Conservation (phyloP, 257 asterid genomes). For the Mitragyna speciosa region DNA sequence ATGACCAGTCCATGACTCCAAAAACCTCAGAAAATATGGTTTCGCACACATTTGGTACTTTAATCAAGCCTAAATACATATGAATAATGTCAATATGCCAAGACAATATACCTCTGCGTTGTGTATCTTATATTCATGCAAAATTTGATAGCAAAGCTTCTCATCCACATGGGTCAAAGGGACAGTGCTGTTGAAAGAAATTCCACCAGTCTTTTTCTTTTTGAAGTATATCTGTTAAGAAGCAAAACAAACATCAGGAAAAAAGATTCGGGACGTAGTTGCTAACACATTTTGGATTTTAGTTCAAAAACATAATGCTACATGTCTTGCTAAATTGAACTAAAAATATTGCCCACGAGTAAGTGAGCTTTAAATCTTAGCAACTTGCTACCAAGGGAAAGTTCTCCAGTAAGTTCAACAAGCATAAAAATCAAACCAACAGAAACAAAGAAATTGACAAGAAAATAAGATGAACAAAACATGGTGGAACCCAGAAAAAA, state of each 20-base stretch:
- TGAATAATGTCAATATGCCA: not conserved
- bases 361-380: not conserved
- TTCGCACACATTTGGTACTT: not conserved
- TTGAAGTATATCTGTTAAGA: constrained; percentile 89
- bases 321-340: not conserved
- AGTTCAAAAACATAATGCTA: not conserved
- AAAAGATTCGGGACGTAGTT: not conserved
- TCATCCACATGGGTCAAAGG: constrained; percentile 90
- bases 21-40: not conserved
- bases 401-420: not conserved
- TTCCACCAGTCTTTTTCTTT: constrained; percentile 96
- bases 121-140: constrained; percentile 98
- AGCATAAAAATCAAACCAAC: not conserved
- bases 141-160: constrained; percentile 97
- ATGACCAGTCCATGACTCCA: not conserved
- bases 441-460: constrained; percentile 2
- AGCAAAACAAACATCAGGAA: constrained; percentile 8
- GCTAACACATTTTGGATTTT: not conserved
- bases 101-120: constrained; percentile 83
- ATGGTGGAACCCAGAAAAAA: not conserved
- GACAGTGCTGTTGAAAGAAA: constrained; percentile 90
- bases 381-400: not conserved
- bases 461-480: not conserved
- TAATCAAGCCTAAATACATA: not conserved
- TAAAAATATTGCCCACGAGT: not conserved